These are phyloP conservation scores for Bipolaris gigantea DNA, from an alignment of 2,329 filamentous ascomycete species.

Conservation along the genomic window DNA sequence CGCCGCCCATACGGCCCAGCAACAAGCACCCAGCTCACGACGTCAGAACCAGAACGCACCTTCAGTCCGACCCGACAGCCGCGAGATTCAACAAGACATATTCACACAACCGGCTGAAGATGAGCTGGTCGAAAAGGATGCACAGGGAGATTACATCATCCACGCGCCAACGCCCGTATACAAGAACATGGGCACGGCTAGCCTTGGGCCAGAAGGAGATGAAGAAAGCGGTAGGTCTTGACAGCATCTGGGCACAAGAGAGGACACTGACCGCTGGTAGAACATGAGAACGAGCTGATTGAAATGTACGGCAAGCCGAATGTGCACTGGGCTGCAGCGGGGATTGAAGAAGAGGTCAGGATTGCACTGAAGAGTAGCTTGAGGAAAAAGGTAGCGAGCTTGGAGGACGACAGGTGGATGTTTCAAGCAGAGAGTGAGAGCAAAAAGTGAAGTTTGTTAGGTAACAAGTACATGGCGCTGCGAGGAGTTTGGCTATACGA, in stretches of 20 bases:
- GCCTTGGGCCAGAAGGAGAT: constrained; percentile 23
- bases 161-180: constrained; percentile 30
- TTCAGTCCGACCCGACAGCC: constrained; percentile 26
- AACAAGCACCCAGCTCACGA: constrained; percentile 25
- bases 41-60: constrained; percentile 25
- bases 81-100: constrained; percentile 15
- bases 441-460: constrained; percentile 8
- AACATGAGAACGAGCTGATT: constrained; percentile 41
- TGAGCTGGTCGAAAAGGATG: constrained; percentile 55
- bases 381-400: constrained; percentile 68
- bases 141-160: constrained; percentile 53
- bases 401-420: constrained; percentile 90
- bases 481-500: neutral
- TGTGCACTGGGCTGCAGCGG: constrained; percentile 32
- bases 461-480: neutral
- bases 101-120: constrained; percentile 28
- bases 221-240: constrained; percentile 36
- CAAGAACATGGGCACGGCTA: constrained; percentile 26
- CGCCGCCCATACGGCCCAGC: constrained; percentile 22
- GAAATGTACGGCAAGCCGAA: constrained; percentile 37
- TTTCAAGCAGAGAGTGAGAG: constrained; percentile 65
- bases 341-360: constrained; percentile 48
- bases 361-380: constrained; percentile 64
- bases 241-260: no score
- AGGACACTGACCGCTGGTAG: constrained; percentile 14